Percentiles rank a stretch among this genome's conserved stretches.
Conservation (phyloP, 2,329 filamentous ascomycete species). For the Fusarium begoniae region DNA sequence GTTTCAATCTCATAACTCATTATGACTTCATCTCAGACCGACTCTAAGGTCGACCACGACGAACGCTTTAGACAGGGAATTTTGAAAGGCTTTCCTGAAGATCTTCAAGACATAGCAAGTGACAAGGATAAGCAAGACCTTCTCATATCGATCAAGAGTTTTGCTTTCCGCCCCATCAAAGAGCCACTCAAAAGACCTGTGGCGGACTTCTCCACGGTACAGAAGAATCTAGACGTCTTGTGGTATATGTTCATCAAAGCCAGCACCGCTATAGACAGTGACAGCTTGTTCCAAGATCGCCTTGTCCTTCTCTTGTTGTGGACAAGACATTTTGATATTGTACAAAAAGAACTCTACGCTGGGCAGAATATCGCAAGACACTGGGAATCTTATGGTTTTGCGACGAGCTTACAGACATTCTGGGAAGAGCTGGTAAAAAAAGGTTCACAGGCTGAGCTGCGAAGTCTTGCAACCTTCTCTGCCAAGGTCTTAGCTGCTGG, state of each 20-base stretch:
- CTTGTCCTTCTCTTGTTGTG: not conserved
- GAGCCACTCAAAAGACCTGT: not conserved
- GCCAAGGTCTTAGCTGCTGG: not conserved
- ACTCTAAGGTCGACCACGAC: not conserved
- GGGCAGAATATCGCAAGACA: no score
- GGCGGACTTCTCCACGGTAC: not conserved
- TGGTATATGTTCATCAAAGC: not conserved
- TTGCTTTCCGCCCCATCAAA: not conserved
- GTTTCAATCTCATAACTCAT: not conserved
- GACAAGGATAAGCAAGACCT: not conserved
- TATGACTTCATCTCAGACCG: not conserved
- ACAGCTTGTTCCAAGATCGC: not conserved
- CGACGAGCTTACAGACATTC: not conserved
- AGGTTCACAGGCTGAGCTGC: not conserved
- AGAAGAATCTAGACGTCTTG: not conserved
- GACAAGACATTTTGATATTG: not conserved
- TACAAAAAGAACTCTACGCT: not conserved
- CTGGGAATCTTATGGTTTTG: slow-evolving; percentile 14
- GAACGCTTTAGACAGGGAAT: not conserved
- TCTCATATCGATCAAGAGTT: not conserved
- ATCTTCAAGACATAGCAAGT: not conserved
- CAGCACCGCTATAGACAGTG: not conserved
- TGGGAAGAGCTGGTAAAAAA: not conserved
- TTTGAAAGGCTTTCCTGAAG: not conserved
- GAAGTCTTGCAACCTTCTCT: slow-evolving; percentile 5